Conservation (phyloP, 2,329 filamentous ascomycete species). For the Zymoseptoria brevis region DNA sequence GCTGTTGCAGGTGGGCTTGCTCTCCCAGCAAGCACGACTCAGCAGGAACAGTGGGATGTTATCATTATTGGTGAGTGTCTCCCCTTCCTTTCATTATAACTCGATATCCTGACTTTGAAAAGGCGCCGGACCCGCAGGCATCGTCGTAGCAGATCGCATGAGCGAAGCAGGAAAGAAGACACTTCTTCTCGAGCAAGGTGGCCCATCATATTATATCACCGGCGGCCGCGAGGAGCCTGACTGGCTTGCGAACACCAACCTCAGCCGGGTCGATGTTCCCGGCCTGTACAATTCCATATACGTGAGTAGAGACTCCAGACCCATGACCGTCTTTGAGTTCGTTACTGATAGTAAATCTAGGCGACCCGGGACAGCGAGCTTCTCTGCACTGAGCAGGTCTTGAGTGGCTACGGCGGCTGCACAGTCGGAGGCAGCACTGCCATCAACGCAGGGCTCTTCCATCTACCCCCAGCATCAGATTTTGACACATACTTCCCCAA, state of each 20-base stretch:
- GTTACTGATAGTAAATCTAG: background rate
- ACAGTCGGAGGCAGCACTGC: slow-evolving; percentile 51
- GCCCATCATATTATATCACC: slow-evolving; percentile 31
- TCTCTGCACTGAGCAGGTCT: slow-evolving; percentile 36
- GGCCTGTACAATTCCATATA: slow-evolving; percentile 49
- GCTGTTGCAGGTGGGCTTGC: background rate
- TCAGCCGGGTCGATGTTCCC: slow-evolving; percentile 48
- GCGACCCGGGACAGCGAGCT: slow-evolving; percentile 24
- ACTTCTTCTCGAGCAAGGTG: slow-evolving; percentile 46
- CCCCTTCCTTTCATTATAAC: background rate
- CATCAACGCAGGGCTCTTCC: slow-evolving; percentile 54
- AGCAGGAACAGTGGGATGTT: slow-evolving; percentile 15
- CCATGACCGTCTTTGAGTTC: background rate
- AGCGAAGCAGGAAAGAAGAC: slow-evolving; percentile 47
- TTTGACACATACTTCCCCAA: slow-evolving; percentile 49
- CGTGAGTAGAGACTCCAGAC: slow-evolving; percentile 5
- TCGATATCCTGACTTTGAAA: background rate
- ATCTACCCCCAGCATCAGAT: slow-evolving; percentile 53
- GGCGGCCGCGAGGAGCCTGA: slow-evolving; percentile 38
- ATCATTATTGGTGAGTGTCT: slow-evolving; percentile 34
- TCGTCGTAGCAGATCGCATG: slow-evolving; percentile 45
- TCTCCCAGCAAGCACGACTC: background rate
- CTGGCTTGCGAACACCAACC: slow-evolving; percentile 42
- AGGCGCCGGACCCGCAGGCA: slow-evolving; percentile 46
- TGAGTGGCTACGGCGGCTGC: slow-evolving; percentile 37